These are phyloP conservation scores for Colletotrichum somersetense DNA, from an alignment of 2,329 filamentous ascomycete species.

Conservation along the genomic window DNA sequence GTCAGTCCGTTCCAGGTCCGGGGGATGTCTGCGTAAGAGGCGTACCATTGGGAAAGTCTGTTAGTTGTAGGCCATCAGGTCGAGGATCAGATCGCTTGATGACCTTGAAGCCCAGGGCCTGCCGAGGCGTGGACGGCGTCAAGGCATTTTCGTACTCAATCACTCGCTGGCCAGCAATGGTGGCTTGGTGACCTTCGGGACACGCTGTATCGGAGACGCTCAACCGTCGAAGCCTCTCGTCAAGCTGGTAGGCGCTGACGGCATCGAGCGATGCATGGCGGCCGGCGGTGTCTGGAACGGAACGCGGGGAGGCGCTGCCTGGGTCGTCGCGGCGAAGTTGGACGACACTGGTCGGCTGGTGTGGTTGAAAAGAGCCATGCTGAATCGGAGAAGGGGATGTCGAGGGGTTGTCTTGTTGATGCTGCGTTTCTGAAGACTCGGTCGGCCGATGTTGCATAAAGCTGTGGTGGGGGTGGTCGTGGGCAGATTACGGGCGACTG, in stretches of 20 bases:
- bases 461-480: constrained; percentile 57
- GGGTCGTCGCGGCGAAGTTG: constrained; percentile 51
- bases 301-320: constrained; percentile 54
- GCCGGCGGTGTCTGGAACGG: constrained; percentile 47
- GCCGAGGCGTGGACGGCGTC: constrained; percentile 60
- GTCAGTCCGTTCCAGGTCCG: constrained; percentile 16
- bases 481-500: constrained; percentile 57
- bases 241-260: constrained; percentile 59
- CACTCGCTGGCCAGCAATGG: constrained; percentile 65
- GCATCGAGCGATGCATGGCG: constrained; percentile 47
- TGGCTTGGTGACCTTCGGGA: constrained; percentile 46
- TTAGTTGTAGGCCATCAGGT: constrained; percentile 58
- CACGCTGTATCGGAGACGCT: constrained; percentile 52
- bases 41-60: constrained; percentile 85
- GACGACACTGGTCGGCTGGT: constrained; percentile 56
- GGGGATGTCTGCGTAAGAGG: constrained; percentile 17
- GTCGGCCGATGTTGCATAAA: constrained; percentile 74
- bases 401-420: constrained; percentile 53
- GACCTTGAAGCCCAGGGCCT: constrained; percentile 68
- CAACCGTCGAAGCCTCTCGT: constrained; percentile 66
- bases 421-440: constrained; percentile 59
- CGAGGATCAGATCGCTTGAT: constrained; percentile 59
- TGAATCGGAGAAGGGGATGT: constrained; percentile 57
- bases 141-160: constrained; percentile 72
- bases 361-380: constrained; percentile 66